A percentile compares a stretch with the other conserved stretches of the same genome.
Conservation (phyloP, 2,329 filamentous ascomycete genomes). For the Xenoacremonium recifei region DNA sequence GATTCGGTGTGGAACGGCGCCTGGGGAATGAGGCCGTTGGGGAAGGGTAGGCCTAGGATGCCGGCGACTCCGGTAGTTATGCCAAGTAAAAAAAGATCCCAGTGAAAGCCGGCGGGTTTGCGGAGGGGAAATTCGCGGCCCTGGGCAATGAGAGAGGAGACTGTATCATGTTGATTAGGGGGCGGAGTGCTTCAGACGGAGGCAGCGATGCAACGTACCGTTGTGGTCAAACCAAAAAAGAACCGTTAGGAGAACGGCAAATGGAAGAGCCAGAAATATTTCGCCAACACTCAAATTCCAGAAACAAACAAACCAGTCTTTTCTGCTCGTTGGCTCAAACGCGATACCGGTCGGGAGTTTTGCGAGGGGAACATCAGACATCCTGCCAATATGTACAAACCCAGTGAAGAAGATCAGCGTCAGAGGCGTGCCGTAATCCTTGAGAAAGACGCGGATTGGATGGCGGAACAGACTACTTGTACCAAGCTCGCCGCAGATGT, state of each 20-base stretch:
- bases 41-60: slow-evolving; percentile 74
- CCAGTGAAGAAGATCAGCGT: slow-evolving; percentile 87
- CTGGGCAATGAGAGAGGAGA: slow-evolving; percentile 79
- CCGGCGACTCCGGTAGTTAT: slow-evolving; percentile 75
- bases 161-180: slow-evolving; percentile 38
- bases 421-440: slow-evolving; percentile 84
- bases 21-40: slow-evolving; percentile 81
- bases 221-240: slow-evolving; percentile 92
- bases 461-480: slow-evolving; percentile 71
- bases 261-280: slow-evolving; percentile 82
- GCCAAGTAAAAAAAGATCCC: slow-evolving; percentile 80
- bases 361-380: slow-evolving; percentile 68
- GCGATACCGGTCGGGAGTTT: slow-evolving; percentile 73
- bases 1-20: slow-evolving; percentile 80
- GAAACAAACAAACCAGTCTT: slow-evolving; percentile 77
- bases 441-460: slow-evolving; percentile 75
- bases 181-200: neutral
- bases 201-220: slow-evolving; percentile 46
- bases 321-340: slow-evolving; percentile 73
- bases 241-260: slow-evolving; percentile 78
- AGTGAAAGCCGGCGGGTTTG: slow-evolving; percentile 82
- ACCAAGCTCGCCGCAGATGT: slow-evolving; percentile 70
- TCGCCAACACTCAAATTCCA: slow-evolving; percentile 74
- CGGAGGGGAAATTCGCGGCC: slow-evolving; percentile 78
- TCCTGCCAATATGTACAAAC: slow-evolving; percentile 82